Percentiles rank a stretch among this genome's conserved stretches.
Conservation (phyloP, 805 yeast genomes). For the Allodekkera sacchari region DNA sequence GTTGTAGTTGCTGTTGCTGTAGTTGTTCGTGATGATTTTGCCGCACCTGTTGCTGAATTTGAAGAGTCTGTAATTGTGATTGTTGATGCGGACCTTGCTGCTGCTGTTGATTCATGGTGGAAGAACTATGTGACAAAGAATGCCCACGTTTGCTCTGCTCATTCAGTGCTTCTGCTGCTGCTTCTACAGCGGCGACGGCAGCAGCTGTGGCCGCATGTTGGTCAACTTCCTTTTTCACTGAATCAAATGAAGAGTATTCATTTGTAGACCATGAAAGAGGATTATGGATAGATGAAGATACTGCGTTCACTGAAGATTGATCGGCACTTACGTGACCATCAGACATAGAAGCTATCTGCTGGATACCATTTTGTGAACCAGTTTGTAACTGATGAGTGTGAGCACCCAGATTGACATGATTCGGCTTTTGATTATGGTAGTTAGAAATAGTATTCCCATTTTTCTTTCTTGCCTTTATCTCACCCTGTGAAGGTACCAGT, state of each 20-base stretch:
- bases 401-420: neutral
- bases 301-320: neutral
- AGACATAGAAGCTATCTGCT: neutral
- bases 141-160: too few species aligned
- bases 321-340: neutral
- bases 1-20: slow-evolving; percentile 4
- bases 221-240: neutral
- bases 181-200: neutral
- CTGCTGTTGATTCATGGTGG: neutral
- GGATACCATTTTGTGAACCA: neutral
- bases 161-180: neutral
- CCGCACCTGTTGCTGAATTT: slow-evolving; percentile 2
- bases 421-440: neutral
- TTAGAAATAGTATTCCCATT: neutral
- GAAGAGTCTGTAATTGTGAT: neutral
- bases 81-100: slow-evolving; percentile 1
- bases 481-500: slow-evolving; percentile 21
- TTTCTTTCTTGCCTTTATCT: slow-evolving; percentile 18
- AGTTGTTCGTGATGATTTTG: slow-evolving; percentile 4
- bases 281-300: neutral
- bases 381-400: neutral
- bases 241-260: neutral
- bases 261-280: neutral
- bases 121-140: too few species aligned
- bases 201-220: neutral